Evolutionary conservation across 257 asterid genomes (phyloP).

Genomic region (Plantago major): DNA sequence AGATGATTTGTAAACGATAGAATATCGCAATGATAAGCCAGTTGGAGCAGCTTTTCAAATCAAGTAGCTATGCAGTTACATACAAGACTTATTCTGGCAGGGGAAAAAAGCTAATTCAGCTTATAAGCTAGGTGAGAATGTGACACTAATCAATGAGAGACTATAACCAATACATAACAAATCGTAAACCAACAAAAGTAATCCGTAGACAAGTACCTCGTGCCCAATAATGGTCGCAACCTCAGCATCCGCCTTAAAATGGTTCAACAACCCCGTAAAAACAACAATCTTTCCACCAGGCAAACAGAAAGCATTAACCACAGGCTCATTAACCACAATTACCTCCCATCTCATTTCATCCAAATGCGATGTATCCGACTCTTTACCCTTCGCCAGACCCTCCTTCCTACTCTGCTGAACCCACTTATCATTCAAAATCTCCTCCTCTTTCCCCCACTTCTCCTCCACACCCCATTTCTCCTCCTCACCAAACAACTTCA

Average conservation of each 20-base stretch:
- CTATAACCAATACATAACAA: neutral
- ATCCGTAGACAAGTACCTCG: slow-evolving; percentile 43
- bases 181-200: neutral
- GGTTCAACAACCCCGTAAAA: slow-evolving; percentile 76
- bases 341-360: slow-evolving; percentile 94
- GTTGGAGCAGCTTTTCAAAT: no score
- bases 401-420: slow-evolving; percentile 67
- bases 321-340: slow-evolving; percentile 66
- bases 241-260: slow-evolving; percentile 77
- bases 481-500: slow-evolving; percentile 36
- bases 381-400: slow-evolving; percentile 56
- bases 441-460: slow-evolving; percentile 74
- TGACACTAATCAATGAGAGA: no score
- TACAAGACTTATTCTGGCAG: no score
- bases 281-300: slow-evolving; percentile 99
- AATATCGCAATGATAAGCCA: no score
- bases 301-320: slow-evolving; percentile 70
- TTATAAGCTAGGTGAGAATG: no score
- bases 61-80: no score
- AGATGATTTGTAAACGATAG: no score
- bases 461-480: slow-evolving; percentile 54
- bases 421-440: slow-evolving; percentile 82
- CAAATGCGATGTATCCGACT: slow-evolving; percentile 52
- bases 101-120: no score
- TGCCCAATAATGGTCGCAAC: slow-evolving; percentile 85